Percentiles rank a stretch among this genome's conserved stretches.
phyloP scores from a whole-genome alignment of 148 eudicot genomes.

The Pouteria glomerata region DNA sequence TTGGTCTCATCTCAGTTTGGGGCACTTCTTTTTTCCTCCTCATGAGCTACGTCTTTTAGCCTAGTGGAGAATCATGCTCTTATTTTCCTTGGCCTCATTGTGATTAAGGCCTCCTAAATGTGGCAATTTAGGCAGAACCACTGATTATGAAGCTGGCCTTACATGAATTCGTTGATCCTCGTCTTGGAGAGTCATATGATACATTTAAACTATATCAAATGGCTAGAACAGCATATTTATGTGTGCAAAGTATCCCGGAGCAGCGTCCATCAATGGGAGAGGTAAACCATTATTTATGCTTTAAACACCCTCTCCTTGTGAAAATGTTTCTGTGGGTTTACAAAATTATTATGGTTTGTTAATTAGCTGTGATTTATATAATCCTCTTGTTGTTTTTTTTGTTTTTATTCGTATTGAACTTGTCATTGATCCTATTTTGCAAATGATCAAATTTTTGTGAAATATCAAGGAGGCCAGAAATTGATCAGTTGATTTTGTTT shows the following conservation, averaged over 20 bases:
- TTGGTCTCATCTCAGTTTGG: background rate
- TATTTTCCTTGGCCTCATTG: background rate
- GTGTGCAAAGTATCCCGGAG: constrained; percentile 39
- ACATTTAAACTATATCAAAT: constrained; percentile 33
- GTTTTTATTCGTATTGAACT: background rate
- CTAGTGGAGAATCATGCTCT: background rate
- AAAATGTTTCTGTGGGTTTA: background rate
- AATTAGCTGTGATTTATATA: background rate
- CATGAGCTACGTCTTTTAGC: background rate
- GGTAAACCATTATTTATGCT: constrained; percentile 26
- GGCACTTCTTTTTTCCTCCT: background rate
- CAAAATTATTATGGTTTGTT: background rate
- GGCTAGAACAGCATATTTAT: constrained; percentile 45
- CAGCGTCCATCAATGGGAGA: constrained; percentile 42
- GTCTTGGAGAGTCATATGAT: constrained; percentile 34
- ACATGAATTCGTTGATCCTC: constrained; percentile 39
- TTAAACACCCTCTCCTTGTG: background rate
- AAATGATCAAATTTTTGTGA: background rate
- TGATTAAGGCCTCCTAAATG: background rate
- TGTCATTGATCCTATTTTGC: background rate
- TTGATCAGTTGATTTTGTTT: too few species aligned
- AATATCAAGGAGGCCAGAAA: too few species aligned
- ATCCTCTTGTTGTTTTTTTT: background rate
- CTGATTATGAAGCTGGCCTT: constrained; percentile 37
- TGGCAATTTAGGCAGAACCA: constrained; percentile 37